These are phyloP conservation scores for Penicillium chermesinum DNA, from an alignment of 495 filamentous ascomycete genomes.

Conservation along the genomic window DNA sequence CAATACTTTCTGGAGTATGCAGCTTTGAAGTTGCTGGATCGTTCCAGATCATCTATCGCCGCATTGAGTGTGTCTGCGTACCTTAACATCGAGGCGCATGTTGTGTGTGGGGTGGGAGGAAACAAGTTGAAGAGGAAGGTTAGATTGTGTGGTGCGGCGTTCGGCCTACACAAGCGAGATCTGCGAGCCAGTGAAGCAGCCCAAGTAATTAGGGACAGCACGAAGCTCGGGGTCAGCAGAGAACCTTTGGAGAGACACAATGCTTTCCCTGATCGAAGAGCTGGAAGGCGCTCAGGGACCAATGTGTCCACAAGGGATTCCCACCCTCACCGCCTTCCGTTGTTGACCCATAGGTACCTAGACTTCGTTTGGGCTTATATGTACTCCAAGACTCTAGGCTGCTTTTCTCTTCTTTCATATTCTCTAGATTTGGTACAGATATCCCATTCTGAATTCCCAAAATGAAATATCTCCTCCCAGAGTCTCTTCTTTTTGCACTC, in stretches of 20 bases:
- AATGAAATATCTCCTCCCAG: too few relatives aligned
- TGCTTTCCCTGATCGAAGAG: constrained; percentile 18
- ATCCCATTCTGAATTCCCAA: too few relatives aligned
- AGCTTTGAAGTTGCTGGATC: background rate
- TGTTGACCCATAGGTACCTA: too few relatives aligned
- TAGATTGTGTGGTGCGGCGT: constrained; percentile 39
- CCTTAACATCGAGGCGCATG: constrained; percentile 92
- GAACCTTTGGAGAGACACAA: constrained; percentile 13
- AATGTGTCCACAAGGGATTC: constrained; percentile 49
- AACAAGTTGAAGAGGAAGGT: background rate
- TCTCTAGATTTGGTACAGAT: too few relatives aligned
- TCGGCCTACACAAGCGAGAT: constrained; percentile 32
- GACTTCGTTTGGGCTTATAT: too few relatives aligned
- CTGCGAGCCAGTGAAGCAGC: constrained; percentile 41
- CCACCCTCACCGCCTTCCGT: constrained; percentile 44
- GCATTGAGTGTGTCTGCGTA: constrained; percentile 40
- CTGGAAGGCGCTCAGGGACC: constrained; percentile 27
- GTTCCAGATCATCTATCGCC: background rate
- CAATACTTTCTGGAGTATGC: constrained; percentile 3
- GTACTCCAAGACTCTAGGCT: too few relatives aligned
- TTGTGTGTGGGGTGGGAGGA: constrained; percentile 41
- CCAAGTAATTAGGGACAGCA: constrained; percentile 15
- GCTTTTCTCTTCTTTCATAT: too few relatives aligned
- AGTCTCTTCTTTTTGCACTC: too few relatives aligned
- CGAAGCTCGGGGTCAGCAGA: constrained; percentile 11